Percentiles rank a stretch among this genome's conserved stretches.
phyloP scores from a whole-genome alignment of 148 eudicot species.

The Camellia japonica region DNA sequence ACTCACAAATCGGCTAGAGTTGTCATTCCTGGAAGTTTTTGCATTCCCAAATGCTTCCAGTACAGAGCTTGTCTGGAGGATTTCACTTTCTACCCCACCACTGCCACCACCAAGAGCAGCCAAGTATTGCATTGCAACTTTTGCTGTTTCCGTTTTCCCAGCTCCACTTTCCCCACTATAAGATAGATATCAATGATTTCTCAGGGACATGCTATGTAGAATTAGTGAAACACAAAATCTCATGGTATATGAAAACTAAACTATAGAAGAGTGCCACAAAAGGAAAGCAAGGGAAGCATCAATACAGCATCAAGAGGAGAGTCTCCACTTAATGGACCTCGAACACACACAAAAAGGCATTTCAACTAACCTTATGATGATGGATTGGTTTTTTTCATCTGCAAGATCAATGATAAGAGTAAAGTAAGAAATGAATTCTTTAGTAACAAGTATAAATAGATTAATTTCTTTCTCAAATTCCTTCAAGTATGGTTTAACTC shows the following conservation, averaged over 20 bases:
- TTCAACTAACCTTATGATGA: constrained; percentile 77
- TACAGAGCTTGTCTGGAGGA: constrained; percentile 73
- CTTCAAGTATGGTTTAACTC: constrained; percentile 5
- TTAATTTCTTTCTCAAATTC: background rate
- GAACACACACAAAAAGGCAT: constrained; percentile 2
- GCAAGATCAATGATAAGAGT: constrained; percentile 31
- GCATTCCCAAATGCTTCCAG: constrained; percentile 98
- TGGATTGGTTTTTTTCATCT: constrained; percentile 83
- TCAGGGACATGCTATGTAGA: background rate
- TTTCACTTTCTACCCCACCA: constrained; percentile 63
- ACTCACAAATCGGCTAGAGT: constrained; percentile 93
- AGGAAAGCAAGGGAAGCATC: constrained; percentile 4
- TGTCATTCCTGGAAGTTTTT: constrained; percentile 82
- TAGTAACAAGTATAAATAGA: constrained; percentile 3
- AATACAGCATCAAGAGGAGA: background rate
- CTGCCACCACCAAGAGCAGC: constrained; percentile 77
- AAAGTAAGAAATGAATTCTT: constrained; percentile 22
- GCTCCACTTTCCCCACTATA: constrained; percentile 97
- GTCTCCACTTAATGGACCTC: background rate
- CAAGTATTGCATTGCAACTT: constrained; percentile 86
- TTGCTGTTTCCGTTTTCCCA: constrained; percentile 98
- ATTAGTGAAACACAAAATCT: background rate
- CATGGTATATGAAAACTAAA: background rate
- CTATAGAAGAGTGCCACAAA: constrained; percentile 6
- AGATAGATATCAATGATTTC: constrained; percentile 15